A percentile compares a stretch with the other conserved stretches of the same genome.
These are phyloP conservation scores for Chytriomyces confervae DNA, from an alignment of 192 early-diverging fungal genomes.

Conservation along the genomic window DNA sequence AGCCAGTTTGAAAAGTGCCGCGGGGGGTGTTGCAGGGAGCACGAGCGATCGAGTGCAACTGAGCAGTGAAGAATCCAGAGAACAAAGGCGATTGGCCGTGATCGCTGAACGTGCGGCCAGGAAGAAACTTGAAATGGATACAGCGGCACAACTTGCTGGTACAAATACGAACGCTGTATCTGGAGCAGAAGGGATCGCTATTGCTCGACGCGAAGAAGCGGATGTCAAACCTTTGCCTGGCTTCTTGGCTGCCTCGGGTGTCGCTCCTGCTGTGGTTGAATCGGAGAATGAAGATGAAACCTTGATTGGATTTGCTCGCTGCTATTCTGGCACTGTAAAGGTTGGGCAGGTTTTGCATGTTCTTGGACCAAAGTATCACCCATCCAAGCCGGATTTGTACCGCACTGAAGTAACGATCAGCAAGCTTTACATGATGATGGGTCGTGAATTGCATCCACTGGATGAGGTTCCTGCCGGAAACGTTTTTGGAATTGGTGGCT, in stretches of 20 bases:
- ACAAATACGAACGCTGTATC: constrained; percentile 20
- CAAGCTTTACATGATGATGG: constrained; percentile 95
- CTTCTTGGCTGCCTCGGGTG: constrained; percentile 4
- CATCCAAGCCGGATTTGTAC: constrained; percentile 50
- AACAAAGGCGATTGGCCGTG: constrained; percentile 55
- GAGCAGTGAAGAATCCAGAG: constrained; percentile 89
- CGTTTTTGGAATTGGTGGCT: constrained; percentile 88
- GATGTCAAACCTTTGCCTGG: constrained; percentile 23
- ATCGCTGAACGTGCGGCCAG: constrained; percentile 34
- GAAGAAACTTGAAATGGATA: constrained; percentile 32
- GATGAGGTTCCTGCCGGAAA: constrained; percentile 91
- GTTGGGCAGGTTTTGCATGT: constrained; percentile 88
- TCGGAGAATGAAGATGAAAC: constrained; percentile 40
- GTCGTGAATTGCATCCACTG: constrained; percentile 85
- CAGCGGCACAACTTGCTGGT: constrained; percentile 26
- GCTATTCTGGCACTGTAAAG: constrained; percentile 89
- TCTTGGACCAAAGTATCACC: constrained; percentile 92
- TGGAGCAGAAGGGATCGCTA: constrained; percentile 11
- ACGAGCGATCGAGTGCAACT: constrained; percentile 51
- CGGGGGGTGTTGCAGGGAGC: constrained; percentile 19
- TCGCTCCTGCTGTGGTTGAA: constrained; percentile 21
- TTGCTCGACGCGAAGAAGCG: constrained; percentile 12
- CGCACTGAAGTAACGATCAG: constrained; percentile 74
- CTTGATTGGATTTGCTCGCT: constrained; percentile 64
- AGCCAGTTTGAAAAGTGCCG: constrained; percentile 14